These are phyloP conservation scores for Asclepias syriaca DNA, from an alignment of 257 asterid species.

Conservation along the genomic window DNA sequence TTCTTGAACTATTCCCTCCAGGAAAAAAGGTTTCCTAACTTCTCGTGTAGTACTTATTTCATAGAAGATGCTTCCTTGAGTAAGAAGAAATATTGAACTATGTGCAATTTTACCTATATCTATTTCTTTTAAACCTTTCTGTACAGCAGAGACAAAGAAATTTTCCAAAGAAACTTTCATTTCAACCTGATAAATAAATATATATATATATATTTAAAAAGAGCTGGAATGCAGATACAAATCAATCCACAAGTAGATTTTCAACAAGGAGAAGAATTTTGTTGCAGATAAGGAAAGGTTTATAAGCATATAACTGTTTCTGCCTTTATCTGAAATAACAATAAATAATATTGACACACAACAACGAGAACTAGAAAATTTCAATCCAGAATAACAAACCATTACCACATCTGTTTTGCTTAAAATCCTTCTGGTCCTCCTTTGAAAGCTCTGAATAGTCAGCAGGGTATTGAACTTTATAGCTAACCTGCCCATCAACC, in stretches of 20 bases:
- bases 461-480: conserved; percentile 82
- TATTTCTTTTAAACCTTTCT: neutral
- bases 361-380: neutral
- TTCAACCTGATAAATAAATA: too few species aligned
- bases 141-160: neutral
- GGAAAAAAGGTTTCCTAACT: neutral
- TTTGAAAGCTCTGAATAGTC: conserved; percentile 76
- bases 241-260: neutral
- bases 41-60: neutral
- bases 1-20: neutral
- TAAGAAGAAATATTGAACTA: too few species aligned
- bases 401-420: conserved; percentile 94
- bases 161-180: neutral
- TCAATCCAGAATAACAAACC: conserved; percentile 10
- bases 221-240: neutral
- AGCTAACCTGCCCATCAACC: conserved; percentile 52
- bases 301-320: neutral
- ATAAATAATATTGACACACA: neutral
- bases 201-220: too few species aligned
- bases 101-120: neutral
- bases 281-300: neutral
- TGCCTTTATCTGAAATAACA: neutral
- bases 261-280: neutral
- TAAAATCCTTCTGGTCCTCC: conserved; percentile 96
- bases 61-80: neutral